A percentile compares a stretch with the other conserved stretches of the same genome.
These are phyloP conservation scores for Candida freyschussii DNA, from an alignment of 1,139 yeast species.

Conservation along the genomic window DNA sequence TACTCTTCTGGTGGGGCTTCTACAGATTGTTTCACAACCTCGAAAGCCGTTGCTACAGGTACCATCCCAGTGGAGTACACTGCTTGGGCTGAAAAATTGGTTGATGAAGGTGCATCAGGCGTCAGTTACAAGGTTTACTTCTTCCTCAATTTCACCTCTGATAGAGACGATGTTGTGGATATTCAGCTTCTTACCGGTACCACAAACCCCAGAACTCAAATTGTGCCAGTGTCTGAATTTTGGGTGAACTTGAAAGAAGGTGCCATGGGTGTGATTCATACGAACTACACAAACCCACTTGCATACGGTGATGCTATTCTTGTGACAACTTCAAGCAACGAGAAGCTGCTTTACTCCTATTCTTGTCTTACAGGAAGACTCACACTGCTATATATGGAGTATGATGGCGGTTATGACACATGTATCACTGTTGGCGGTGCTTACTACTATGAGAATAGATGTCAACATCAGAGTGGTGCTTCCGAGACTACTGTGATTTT, in stretches of 20 bases:
- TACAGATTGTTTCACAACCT: slow-evolving; percentile 14
- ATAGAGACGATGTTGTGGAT: slow-evolving; percentile 15
- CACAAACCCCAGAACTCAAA: not conserved
- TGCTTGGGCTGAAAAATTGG: slow-evolving; percentile 11
- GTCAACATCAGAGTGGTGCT: slow-evolving; percentile 15
- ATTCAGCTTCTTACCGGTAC: slow-evolving; percentile 13
- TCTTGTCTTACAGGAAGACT: slow-evolving; percentile 5
- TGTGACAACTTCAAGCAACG: slow-evolving; percentile 10
- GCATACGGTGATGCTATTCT: slow-evolving; percentile 7
- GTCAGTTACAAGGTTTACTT: slow-evolving; percentile 8
- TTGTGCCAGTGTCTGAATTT: slow-evolving; percentile 6
- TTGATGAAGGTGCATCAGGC: not conserved
- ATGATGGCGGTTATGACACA: slow-evolving; percentile 4
- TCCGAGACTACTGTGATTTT: slow-evolving; percentile 16
- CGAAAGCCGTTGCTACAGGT: slow-evolving; percentile 2
- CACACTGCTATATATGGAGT: slow-evolving; percentile 1
- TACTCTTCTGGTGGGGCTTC: slow-evolving; percentile 9
- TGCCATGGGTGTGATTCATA: slow-evolving; percentile 6
- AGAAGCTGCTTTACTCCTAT: slow-evolving; percentile 8
- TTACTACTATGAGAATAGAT: slow-evolving; percentile 2
- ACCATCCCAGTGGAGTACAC: slow-evolving; percentile 9
- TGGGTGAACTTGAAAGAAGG: slow-evolving; percentile 17
- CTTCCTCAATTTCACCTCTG: slow-evolving; percentile 18
- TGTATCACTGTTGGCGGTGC: slow-evolving; percentile 7
- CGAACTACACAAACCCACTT: not conserved